Evolutionary conservation across 345 rosid genomes (phyloP).

Genomic region (Isatis tinctoria): DNA sequence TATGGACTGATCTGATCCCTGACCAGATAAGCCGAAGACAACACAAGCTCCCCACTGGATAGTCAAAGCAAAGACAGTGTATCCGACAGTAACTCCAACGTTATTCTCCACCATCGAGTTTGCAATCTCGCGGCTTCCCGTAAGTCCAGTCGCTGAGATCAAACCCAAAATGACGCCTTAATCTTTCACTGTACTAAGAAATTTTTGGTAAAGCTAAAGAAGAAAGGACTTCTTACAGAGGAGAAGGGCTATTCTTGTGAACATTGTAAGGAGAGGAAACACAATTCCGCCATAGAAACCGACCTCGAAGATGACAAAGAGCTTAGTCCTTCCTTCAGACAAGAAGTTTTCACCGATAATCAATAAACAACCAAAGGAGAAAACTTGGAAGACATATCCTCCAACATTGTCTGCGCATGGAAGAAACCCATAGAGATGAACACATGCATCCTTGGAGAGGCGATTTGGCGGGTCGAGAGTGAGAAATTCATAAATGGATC

Average conservation of each 20-base stretch:
- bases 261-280: constrained; percentile 30
- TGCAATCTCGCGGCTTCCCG: constrained; percentile 20
- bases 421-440: constrained; percentile 28
- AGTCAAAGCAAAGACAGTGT: constrained; percentile 29
- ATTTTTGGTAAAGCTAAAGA: not conserved
- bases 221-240: constrained; percentile 16
- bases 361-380: constrained; percentile 22
- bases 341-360: constrained; percentile 29
- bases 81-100: constrained; percentile 27
- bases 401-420: constrained; percentile 29
- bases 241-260: constrained; percentile 22
- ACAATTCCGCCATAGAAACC: constrained; percentile 30
- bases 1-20: not conserved
- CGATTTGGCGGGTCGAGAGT: constrained; percentile 1
- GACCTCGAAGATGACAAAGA: constrained; percentile 30
- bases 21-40: constrained; percentile 29
- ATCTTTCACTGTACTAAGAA: not conserved
- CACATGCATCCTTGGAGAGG: constrained; percentile 2
- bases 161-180: not conserved
- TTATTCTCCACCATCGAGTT: constrained; percentile 23
- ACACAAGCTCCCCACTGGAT: constrained; percentile 35
- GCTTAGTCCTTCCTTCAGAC: constrained; percentile 29
- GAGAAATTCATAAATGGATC: not conserved
- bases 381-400: constrained; percentile 32
- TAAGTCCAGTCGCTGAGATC: constrained; percentile 25